Evolutionary conservation across 108 stramenopile genomes (phyloP).

Genomic region (Nitzschia palea): DNA sequence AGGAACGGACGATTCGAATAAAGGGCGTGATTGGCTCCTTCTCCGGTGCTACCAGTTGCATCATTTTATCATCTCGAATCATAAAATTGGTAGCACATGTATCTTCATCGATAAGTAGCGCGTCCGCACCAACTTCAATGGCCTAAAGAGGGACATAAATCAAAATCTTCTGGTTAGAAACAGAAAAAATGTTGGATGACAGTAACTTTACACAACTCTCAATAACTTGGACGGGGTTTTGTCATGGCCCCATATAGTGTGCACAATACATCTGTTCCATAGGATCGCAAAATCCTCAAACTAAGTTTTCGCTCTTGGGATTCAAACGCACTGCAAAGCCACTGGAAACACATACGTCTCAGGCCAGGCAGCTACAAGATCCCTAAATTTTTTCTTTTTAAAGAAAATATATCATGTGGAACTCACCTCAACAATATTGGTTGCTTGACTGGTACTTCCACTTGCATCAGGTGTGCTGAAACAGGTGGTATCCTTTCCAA

Average conservation of each 20-base stretch:
- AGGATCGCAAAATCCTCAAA: conserved; percentile 30
- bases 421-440: conserved; percentile 90
- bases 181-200: conserved; percentile 5
- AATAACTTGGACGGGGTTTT: conserved; percentile 8
- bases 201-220: conserved; percentile 22
- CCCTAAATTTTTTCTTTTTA: background rate
- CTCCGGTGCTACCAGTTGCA: conserved; percentile 85
- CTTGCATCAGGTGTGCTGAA: conserved; percentile 90
- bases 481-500: conserved; percentile 71
- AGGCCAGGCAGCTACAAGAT: conserved; percentile 8
- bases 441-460: conserved; percentile 94
- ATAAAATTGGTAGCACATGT: conserved; percentile 95
- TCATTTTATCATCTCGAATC: conserved; percentile 95
- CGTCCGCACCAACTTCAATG: conserved; percentile 83
- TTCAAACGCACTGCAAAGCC: conserved; percentile 31
- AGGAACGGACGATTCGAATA: conserved; percentile 79
- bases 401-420: background rate
- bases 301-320: conserved; percentile 48
- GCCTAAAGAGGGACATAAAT: conserved; percentile 37
- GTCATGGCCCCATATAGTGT: background rate
- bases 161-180: background rate
- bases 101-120: conserved; percentile 95
- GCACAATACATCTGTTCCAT: conserved; percentile 19
- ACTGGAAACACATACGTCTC: background rate
- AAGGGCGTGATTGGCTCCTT: conserved; percentile 97